Conservation (phyloP, 1,284 basidiomycete species). For the Agaricales sp. region DNA sequence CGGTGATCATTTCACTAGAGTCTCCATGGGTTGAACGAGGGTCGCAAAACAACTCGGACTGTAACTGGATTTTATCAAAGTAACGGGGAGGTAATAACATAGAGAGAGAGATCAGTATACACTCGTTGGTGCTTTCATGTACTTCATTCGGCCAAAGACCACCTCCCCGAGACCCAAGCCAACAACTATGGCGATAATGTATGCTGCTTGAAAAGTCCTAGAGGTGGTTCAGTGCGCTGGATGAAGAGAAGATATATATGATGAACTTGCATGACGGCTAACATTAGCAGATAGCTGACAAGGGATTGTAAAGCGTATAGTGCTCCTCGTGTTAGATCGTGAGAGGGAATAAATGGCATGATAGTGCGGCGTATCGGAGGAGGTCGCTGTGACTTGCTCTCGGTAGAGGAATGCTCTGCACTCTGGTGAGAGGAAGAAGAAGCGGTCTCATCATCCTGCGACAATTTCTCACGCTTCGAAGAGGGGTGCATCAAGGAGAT, state of each 20-base stretch:
- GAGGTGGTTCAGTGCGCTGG: neutral
- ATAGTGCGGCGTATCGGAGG: slow-evolving; percentile 19
- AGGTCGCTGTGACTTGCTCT: neutral
- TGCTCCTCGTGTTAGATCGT: slow-evolving; percentile 54
- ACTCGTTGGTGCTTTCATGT: slow-evolving; percentile 9
- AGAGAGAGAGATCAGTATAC: slow-evolving; percentile 3
- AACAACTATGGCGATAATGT: slow-evolving; percentile 50
- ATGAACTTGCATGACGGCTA: slow-evolving; percentile 61
- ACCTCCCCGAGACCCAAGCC: slow-evolving; percentile 59
- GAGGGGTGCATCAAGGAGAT: neutral
- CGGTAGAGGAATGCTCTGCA: neutral
- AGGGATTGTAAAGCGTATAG: slow-evolving; percentile 47
- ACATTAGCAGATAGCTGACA: slow-evolving; percentile 53
- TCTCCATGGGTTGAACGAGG: no score
- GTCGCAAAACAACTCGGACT: no score
- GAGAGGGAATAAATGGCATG: slow-evolving; percentile 46
- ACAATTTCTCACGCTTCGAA: slow-evolving; percentile 1
- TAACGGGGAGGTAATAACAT: no score
- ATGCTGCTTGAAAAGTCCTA: slow-evolving; percentile 69
- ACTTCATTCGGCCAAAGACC: slow-evolving; percentile 46
- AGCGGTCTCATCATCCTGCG: slow-evolving; percentile 1
- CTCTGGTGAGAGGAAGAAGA: neutral
- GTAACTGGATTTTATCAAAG: no score
- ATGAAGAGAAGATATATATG: slow-evolving; percentile 1
- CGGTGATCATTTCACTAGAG: no score